Evolutionary conservation across 2,329 filamentous ascomycete genomes (phyloP).

Genomic region (Pseudocercospora fijiensis): DNA sequence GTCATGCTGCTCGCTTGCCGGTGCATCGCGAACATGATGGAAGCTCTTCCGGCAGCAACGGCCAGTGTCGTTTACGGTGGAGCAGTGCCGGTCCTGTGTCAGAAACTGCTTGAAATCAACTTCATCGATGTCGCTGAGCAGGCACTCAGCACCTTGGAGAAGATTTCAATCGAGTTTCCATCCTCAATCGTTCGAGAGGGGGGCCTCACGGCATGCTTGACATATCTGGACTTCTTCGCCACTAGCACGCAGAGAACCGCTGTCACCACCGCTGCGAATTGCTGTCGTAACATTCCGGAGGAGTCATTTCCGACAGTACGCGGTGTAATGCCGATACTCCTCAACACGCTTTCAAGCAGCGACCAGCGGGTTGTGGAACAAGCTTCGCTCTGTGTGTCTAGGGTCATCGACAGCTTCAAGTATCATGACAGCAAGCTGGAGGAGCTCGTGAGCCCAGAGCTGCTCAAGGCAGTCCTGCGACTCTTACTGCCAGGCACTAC

Average conservation of each 20-base stretch:
- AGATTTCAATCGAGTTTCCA: slow-evolving; percentile 95
- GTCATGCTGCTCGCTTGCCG: slow-evolving; percentile 96
- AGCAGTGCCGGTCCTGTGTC: slow-evolving; percentile 89
- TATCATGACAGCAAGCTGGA: slow-evolving; percentile 84
- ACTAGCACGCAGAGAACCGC: slow-evolving; percentile 96
- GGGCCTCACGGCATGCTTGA: slow-evolving; percentile 90
- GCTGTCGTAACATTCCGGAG: slow-evolving; percentile 92
- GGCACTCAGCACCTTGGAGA: slow-evolving; percentile 91
- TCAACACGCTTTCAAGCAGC: slow-evolving; percentile 85
- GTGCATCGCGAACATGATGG: slow-evolving; percentile 95
- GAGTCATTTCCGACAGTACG: slow-evolving; percentile 89
- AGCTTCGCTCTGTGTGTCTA: slow-evolving; percentile 88
- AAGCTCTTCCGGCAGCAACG: slow-evolving; percentile 86
- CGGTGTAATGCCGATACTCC: slow-evolving; percentile 93
- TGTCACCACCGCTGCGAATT: slow-evolving; percentile 96
- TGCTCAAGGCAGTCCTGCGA: slow-evolving; percentile 80
- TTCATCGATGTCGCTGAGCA: slow-evolving; percentile 98
- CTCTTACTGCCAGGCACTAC: slow-evolving; percentile 90
- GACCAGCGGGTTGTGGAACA: slow-evolving; percentile 97
- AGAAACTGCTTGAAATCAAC: slow-evolving; percentile 91
- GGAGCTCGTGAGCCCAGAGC: slow-evolving; percentile 82
- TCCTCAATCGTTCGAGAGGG: slow-evolving; percentile 93
- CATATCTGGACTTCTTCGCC: slow-evolving; percentile 94
- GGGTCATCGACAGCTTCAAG: slow-evolving; percentile 96
- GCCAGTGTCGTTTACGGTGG: slow-evolving; percentile 97